These are phyloP conservation scores for Cladosporium oxysporum DNA, from an alignment of 2,329 filamentous ascomycete genomes.

Conservation along the genomic window DNA sequence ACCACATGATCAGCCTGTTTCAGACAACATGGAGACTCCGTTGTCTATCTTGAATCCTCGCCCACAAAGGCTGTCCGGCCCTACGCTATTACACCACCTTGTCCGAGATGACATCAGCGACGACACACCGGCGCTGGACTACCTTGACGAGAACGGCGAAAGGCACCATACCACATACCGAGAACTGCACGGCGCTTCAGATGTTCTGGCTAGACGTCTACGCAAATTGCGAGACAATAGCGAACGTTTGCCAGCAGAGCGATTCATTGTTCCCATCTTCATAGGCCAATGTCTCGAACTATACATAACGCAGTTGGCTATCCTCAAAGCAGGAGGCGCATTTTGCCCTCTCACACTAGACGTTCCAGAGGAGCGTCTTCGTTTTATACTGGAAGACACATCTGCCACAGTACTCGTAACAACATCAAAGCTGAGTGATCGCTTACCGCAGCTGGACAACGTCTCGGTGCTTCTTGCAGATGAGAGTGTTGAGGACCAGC, in stretches of 20 bases:
- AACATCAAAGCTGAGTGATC: constrained; percentile 49
- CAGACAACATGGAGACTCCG: constrained; percentile 2
- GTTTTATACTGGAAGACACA: constrained; percentile 80
- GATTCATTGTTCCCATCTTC: constrained; percentile 69
- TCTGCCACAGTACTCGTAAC: constrained; percentile 69
- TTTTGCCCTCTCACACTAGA: constrained; percentile 85
- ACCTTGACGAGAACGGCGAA: constrained; percentile 52
- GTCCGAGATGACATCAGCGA: constrained; percentile 45
- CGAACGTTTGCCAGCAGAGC: constrained; percentile 17
- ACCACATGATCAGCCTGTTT: background rate
- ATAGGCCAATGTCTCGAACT: constrained; percentile 75
- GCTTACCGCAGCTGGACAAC: constrained; percentile 40
- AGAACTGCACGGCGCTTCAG: constrained; percentile 61
- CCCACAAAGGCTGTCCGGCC: constrained; percentile 56
- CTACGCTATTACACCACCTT: constrained; percentile 62
- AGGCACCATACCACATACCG: constrained; percentile 59
- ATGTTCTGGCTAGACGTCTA: constrained; percentile 51
- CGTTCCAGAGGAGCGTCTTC: constrained; percentile 72
- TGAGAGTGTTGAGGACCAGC: constrained; percentile 16
- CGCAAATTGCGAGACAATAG: constrained; percentile 43
- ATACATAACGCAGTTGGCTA: constrained; percentile 74
- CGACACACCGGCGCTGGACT: constrained; percentile 62
- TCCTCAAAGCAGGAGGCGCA: constrained; percentile 77
- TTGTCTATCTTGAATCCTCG: constrained; percentile 61
- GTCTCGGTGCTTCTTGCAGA: constrained; percentile 48